Evolutionary conservation across 495 filamentous ascomycete species (phyloP), one percentile per base, ranked within the genome.

Genomic region (Penicillium pulvis): DNA sequence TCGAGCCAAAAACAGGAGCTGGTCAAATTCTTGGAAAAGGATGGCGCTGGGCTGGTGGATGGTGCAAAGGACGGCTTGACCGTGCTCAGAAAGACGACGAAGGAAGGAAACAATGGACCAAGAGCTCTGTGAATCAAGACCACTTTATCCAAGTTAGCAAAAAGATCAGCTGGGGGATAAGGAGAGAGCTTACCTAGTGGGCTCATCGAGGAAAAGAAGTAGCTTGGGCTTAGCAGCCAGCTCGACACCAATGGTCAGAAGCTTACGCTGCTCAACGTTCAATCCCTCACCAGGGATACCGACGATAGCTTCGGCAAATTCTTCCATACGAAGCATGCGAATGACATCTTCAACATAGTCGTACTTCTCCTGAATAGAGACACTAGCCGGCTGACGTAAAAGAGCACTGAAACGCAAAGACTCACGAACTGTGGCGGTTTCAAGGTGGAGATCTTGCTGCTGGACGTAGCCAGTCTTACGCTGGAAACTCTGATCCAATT

Each of bases 41-140:
- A 95, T 89, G 41, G 91, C 92, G 0, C 88, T 92, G 2, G 92
- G 92, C 70, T 98, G 94, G 72, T 98, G 94, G 59, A 98, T 97
- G 7, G 92, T 97, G 70, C 90, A 94, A 8, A 97, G 85, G 64
- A 97, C 87, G n/a, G 92, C 91, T 70, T 95, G 91, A 16, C 92
- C 92, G 59, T 83, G 87, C 71, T 90, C 86, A 43, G 92, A 90
- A 36, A 97, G 79, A 67, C 91, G 92, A 62, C 90, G 83, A 19
- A 97, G 79, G 47, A 96, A 82, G 53, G 84, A 76, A 49, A 89
- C 79, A 62, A 96, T 95, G 26, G 90, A 84, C 89, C 88, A 97
- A 10, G 91, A 88, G 2, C 50, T 65, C 44, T 65, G 62, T 19
- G 50, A 56, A 83, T 95, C 91, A 20, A 95, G 80, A 70, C 91